Conservation (phyloP, 2,329 filamentous ascomycete species). For the Fusarium avenaceum region DNA sequence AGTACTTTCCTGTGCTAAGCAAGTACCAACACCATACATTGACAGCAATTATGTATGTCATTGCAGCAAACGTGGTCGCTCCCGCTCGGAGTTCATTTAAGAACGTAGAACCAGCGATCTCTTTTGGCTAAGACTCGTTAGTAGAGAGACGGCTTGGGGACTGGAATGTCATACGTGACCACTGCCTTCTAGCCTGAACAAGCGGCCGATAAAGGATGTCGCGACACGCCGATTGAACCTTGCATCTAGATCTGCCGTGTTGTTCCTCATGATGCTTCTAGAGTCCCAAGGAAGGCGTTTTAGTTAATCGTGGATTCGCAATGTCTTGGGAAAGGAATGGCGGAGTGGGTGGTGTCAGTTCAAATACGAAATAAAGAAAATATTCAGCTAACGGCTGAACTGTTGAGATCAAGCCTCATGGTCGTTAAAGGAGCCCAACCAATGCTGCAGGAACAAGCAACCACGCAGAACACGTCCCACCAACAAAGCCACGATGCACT, state of each 20-base stretch:
- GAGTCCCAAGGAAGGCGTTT: not conserved
- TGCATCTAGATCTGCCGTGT: not conserved
- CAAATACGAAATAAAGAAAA: not conserved
- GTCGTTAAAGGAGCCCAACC: not conserved
- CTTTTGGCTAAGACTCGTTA: conserved; percentile 50
- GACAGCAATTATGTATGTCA: conserved; percentile 48
- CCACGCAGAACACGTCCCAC: not conserved
- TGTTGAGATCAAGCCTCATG: not conserved
- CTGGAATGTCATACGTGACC: conserved; percentile 25
- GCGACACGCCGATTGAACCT: conserved; percentile 21
- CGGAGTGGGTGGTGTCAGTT: not conserved
- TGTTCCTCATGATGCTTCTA: conserved; percentile 19
- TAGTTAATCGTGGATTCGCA: no score
- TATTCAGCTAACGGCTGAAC: not conserved
- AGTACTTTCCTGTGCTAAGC: not conserved
- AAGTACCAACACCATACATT: conserved; percentile 27
- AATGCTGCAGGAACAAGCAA: not conserved
- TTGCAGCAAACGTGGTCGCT: conserved; percentile 63
- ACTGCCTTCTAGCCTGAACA: conserved; percentile 39
- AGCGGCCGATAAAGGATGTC: conserved; percentile 27
- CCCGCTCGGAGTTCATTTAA: conserved; percentile 72
- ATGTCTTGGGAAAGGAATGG: not conserved
- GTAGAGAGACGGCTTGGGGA: not conserved
- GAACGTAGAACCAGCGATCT: conserved; percentile 69
- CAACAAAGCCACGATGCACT: conserved; percentile 6